These are phyloP conservation scores for Boeremia lycopersici DNA, from an alignment of 2,329 filamentous ascomycete species.

Conservation along the genomic window DNA sequence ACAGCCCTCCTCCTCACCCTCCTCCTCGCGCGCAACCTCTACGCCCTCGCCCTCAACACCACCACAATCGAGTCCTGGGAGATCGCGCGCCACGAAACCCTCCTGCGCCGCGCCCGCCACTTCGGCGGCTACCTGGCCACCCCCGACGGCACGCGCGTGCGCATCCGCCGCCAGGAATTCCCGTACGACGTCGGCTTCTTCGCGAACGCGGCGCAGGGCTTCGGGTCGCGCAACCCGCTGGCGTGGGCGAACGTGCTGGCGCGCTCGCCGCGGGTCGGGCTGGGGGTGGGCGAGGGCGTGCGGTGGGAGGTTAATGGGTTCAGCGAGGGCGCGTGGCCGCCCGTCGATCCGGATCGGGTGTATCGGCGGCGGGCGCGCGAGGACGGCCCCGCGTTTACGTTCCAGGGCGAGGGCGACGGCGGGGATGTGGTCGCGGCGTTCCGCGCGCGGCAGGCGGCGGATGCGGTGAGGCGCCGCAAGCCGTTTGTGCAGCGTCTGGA, in stretches of 20 bases:
- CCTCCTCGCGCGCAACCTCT: constrained; percentile 64
- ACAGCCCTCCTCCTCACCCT: constrained; percentile 68
- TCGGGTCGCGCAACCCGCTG: constrained; percentile 71
- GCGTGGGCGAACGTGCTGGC: constrained; percentile 74
- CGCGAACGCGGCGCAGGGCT: constrained; percentile 74
- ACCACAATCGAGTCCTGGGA: constrained; percentile 85
- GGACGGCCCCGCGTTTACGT: constrained; percentile 46
- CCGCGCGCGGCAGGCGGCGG: constrained; percentile 58
- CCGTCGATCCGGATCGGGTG: constrained; percentile 56
- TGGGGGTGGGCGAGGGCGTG: constrained; percentile 62
- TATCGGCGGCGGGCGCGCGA: constrained; percentile 24
- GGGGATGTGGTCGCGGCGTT: constrained; percentile 60
- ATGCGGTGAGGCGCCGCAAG: constrained; percentile 52
- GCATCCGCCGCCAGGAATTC: constrained; percentile 72
- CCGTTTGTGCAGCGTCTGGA: constrained; percentile 52
- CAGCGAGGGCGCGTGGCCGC: constrained; percentile 56
- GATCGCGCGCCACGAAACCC: constrained; percentile 55
- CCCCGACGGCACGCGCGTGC: constrained; percentile 60
- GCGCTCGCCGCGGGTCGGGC: constrained; percentile 54
- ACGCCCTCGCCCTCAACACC: constrained; percentile 69
- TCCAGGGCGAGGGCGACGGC: constrained; percentile 44
- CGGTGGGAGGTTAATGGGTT: constrained; percentile 77
- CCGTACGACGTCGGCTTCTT: constrained; percentile 82
- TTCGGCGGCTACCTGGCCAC: constrained; percentile 63
- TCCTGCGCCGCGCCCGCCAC: constrained; percentile 52